Base-by-base conservation (phyloP, 129 eudicot species). In the Ambrosia trifida region DNA sequence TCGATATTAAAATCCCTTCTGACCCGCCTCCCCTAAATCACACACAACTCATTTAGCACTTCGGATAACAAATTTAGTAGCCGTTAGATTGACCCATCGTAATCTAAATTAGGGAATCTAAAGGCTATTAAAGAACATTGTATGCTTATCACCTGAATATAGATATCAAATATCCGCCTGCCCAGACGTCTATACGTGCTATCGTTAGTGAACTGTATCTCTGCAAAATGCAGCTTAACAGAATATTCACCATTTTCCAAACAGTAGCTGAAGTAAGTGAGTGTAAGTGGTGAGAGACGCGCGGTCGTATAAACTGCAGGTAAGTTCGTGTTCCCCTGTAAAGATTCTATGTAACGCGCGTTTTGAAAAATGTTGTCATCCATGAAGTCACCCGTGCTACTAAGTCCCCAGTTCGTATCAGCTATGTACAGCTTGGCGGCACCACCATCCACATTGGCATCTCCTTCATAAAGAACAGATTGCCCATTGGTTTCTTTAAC, bases 311-410 rank as follows among this genome's bases (percentile, higher is more conserved):
- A 91, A 66, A 91, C 56, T 16, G 62, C 76, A 11, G 88, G 63
- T 28, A 88, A 75, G 77, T 75, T 82, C 17, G 85, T 47, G 24
- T 86, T 79, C 5, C 67, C 73, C 43, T 79, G 69, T 52, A 76
- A 7, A 24, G 28, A 24, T 24, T 24, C 28, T 24, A 76, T 47
- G 46, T 60, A 78, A 45, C 90, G 85, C 32, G 84, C 80, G 79
- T 84, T 83, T 54, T 82, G 90, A 81, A 54, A 76, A 78, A 72
- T 70, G 75, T 80, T 72, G 35, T 84, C 96, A 72, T 88, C 96
- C 95, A 91, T 70, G 85, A 81, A 91, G 83, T 84, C 97, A 14
- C 97, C 97, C 0, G 88, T 88, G 85, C 90, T 85, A 78, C 93
- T 88, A 72, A 88, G 84, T 60, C 97, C 97, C 97, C 97, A 91